Evolutionary conservation across 345 rosid genomes (phyloP), one percentile per base, ranked within the genome.

Genomic region (Citrus medica): DNA sequence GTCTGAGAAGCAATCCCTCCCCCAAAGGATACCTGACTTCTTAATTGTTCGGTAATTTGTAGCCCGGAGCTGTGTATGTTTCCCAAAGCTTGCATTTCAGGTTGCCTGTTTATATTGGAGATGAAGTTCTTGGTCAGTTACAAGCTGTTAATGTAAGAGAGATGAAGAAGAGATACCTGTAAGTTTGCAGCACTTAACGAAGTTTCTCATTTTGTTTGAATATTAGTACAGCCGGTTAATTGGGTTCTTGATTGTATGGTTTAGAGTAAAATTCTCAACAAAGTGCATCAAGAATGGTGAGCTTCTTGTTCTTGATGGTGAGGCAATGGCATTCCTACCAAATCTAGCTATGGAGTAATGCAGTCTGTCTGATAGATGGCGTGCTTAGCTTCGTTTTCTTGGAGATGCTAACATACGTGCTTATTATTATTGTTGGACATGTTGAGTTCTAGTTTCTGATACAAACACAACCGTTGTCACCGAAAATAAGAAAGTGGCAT

Each of bases 31-130:
- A 5, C 58, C 58, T 53, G 6, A 53, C 58, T 17, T 53, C 58
- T 5, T 53, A 16, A 1, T 4, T 53, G 58, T 1, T 51, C 33
- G 59, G 5, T 14, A 38, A 38, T 73, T 72, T 78, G 72, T 65
- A 96, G 97, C 97, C 98, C 38, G 94, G 98, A 86, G 97, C 97
- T 38, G 79, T 94, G 22, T 92, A 96, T 79, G 91, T 85, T 67
- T 92, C 97, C 65, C 98, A 94, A 76, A 90, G 85, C 85, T 83
- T 92, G 89, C 89, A 88, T 82, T 96, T 92, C 82, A 90, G 86
- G 80, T 85, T 81, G 33, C 99, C 98, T 0, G 95, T 92, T 63
- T 91, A 87, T 79, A 22, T 88, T 24, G 97, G 95, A 12, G 97
- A 95, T 55, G 91, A 88, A 79, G 80, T 94, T 80, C 56, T 73